Evolutionary conservation across 352 stramenopile genomes (phyloP).

Genomic region (Globisporangium perplexum): DNA sequence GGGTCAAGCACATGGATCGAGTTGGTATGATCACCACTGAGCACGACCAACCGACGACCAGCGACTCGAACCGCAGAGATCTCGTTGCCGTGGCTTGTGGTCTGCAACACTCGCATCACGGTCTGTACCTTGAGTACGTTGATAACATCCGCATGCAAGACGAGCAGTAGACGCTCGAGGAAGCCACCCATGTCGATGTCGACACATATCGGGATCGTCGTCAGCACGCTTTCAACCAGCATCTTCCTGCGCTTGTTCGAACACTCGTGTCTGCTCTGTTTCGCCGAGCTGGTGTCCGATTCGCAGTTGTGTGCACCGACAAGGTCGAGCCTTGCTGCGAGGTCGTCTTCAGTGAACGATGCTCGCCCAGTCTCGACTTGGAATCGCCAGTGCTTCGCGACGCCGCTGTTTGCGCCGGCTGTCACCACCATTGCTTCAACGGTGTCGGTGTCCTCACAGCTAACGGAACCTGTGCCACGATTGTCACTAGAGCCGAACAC

Average conservation of each 20-base stretch:
- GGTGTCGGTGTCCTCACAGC: too few relatives aligned
- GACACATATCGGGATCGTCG: constrained; percentile 31
- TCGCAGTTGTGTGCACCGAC: constrained; percentile 22
- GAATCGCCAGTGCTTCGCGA: constrained; percentile 37
- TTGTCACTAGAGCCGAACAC: neutral
- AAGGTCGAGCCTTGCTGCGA: constrained; percentile 19
- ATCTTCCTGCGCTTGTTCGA: constrained; percentile 1
- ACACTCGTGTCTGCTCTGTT: constrained; percentile 12
- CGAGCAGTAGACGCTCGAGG: constrained; percentile 42
- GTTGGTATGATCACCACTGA: constrained; percentile 7
- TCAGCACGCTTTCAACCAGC: constrained; percentile 13
- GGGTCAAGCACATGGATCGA: constrained; percentile 5
- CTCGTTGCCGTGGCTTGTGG: constrained; percentile 12
- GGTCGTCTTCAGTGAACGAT: neutral
- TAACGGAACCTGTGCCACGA: neutral
- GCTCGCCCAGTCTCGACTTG: neutral
- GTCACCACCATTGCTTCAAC: constrained; percentile 27
- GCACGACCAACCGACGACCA: constrained; percentile 7
- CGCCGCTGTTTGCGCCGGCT: constrained; percentile 20
- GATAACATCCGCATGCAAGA: constrained; percentile 44
- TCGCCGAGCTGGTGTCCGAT: neutral
- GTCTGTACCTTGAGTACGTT: constrained; percentile 67
- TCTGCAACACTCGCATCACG: constrained; percentile 26
- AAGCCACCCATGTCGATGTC: constrained; percentile 43
- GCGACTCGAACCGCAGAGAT: constrained; percentile 16